A percentile compares a stretch with the other conserved stretches of the same genome.
These are phyloP conservation scores for Kuraishia hungarica DNA, from an alignment of 805 yeast species.

Conservation along the genomic window DNA sequence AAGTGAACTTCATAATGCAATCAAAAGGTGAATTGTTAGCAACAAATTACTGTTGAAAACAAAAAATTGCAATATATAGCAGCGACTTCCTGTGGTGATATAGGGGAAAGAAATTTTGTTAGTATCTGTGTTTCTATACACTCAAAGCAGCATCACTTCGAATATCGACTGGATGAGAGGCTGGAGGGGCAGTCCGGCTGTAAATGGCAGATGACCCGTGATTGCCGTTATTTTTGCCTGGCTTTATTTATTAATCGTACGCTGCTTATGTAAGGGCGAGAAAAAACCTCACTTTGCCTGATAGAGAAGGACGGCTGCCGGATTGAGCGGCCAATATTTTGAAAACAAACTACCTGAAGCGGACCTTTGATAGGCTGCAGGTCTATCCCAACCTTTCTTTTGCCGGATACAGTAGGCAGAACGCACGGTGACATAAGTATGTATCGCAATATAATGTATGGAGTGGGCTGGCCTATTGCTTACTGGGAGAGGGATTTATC, in stretches of 20 bases:
- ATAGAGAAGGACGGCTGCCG: neutral
- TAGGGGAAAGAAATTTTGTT: neutral
- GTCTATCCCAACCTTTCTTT: neutral
- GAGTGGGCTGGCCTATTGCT: neutral
- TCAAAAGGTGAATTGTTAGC: neutral
- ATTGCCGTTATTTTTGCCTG: neutral
- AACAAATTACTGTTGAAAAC: neutral
- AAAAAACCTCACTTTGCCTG: neutral
- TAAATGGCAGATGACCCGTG: neutral
- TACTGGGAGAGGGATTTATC: neutral
- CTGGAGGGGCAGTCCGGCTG: neutral
- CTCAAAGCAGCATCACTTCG: neutral
- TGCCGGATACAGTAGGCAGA: neutral
- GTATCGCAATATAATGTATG: neutral
- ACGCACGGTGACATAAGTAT: neutral
- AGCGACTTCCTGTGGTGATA: neutral
- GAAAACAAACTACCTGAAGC: neutral
- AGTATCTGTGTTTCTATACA: neutral
- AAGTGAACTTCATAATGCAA: conserved; percentile 31
- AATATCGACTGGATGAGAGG: neutral
- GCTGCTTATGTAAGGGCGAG: neutral
- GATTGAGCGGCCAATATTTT: neutral
- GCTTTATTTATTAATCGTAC: neutral
- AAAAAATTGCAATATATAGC: neutral
- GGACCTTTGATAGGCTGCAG: neutral